These are phyloP conservation scores for rapeseed (Brassica napus) DNA, from an alignment of 345 rosid species.

Conservation along the genomic window DNA sequence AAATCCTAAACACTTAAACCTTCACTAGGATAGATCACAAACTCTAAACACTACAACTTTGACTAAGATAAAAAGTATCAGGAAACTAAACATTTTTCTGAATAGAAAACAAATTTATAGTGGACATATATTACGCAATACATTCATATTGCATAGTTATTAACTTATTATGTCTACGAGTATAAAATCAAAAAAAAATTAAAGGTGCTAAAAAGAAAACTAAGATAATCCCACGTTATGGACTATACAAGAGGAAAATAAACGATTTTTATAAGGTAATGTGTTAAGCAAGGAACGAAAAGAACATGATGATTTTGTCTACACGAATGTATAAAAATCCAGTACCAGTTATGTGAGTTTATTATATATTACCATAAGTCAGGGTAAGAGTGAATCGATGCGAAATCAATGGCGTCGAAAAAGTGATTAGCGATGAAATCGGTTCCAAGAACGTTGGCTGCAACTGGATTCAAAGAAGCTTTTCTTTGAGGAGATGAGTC, in stretches of 20 bases:
- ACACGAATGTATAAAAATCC: neutral
- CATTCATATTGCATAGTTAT: neutral
- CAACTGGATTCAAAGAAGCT: constrained; percentile 39
- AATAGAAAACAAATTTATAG: neutral
- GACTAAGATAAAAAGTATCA: neutral
- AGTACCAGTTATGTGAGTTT: neutral
- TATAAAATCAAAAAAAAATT: neutral
- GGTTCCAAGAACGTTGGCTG: constrained; percentile 46
- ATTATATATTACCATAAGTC: constrained; percentile 56
- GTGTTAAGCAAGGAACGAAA: constrained; percentile 1
- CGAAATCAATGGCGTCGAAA: constrained; percentile 57
- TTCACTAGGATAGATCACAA: neutral
- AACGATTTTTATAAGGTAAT: neutral
- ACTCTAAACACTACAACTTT: neutral
- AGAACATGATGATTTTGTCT: neutral
- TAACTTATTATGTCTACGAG: neutral
- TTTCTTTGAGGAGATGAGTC: constrained; percentile 44
- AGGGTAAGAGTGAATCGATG: constrained; percentile 69
- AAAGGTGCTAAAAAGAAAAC: neutral
- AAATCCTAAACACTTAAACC: neutral
- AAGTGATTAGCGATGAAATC: constrained; percentile 71
- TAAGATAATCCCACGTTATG: neutral
- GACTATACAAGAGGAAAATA: neutral
- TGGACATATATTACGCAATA: neutral
- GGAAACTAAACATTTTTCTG: neutral